Percentiles rank a stretch among this genome's conserved stretches.
Conservation (phyloP, 2,329 filamentous ascomycete species). For the Aquanectria penicillioides region DNA sequence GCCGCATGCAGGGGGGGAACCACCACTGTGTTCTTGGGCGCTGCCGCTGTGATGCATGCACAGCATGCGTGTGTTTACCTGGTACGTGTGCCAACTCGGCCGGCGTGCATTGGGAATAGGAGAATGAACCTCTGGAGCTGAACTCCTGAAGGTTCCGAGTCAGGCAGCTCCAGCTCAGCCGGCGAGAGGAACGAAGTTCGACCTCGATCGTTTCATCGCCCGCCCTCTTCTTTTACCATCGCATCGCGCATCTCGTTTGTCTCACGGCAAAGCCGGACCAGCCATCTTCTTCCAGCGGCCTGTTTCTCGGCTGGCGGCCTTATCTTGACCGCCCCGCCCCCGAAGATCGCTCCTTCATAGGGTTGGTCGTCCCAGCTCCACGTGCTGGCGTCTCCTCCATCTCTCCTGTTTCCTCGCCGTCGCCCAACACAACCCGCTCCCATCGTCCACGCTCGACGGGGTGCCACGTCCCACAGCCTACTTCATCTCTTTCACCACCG, state of each 20-base stretch:
- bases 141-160: background rate
- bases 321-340: background rate
- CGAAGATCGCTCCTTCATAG: conserved; percentile 40
- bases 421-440: conserved; percentile 28
- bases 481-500: conserved; percentile 10
- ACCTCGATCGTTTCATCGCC: background rate
- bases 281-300: background rate
- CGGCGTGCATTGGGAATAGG: conserved; percentile 14
- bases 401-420: conserved; percentile 38
- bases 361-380: conserved; percentile 38
- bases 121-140: no score
- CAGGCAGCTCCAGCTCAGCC: background rate
- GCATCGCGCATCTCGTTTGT: conserved; percentile 8
- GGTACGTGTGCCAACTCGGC: no score
- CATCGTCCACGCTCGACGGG: conserved; percentile 15
- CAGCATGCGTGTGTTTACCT: no score
- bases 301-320: conserved; percentile 2
- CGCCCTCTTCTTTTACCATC: conserved; percentile 5
- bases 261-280: conserved; percentile 8
- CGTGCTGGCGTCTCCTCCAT: conserved; percentile 32
- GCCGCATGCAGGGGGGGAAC: conserved; percentile 41
- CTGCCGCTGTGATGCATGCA: background rate
- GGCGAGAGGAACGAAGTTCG: background rate
- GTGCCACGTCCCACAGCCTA: conserved; percentile 33
- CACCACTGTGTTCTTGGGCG: conserved; percentile 6